phyloP scores from a whole-genome alignment of 129 eudicot species.

The Helianthus annuus region DNA sequence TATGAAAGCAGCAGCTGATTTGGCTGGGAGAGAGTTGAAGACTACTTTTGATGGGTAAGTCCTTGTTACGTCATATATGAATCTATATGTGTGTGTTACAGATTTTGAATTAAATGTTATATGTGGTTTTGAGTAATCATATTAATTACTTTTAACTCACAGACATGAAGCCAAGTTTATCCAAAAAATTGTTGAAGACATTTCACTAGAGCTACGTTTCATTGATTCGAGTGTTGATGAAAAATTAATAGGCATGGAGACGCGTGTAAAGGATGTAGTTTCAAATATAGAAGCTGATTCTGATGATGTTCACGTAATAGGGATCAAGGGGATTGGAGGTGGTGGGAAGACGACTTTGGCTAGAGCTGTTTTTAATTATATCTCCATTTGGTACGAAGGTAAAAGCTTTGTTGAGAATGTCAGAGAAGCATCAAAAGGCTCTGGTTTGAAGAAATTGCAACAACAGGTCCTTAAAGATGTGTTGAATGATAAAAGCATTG shows the following conservation, averaged over 20 bases:
- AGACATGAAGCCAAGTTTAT: constrained; percentile 13
- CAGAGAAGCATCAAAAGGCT: not conserved
- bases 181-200: not conserved
- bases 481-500: not conserved
- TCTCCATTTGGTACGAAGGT: not conserved
- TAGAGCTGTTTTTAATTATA: not conserved
- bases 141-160: not conserved
- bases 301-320: constrained; percentile 9
- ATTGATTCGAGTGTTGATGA: not conserved
- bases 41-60: not conserved
- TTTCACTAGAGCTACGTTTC: not conserved
- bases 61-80: no score
- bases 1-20: no score
- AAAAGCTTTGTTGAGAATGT: constrained; percentile 13
- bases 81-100: no score
- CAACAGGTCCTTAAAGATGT: constrained; percentile 8
- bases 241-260: constrained; percentile 7
- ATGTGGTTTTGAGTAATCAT: no score
- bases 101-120: no score
- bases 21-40: no score
- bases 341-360: constrained; percentile 19
- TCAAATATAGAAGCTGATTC: not conserved
- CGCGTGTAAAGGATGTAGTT: not conserved
- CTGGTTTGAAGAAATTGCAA: not conserved
- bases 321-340: constrained; percentile 16